phyloP scores from a whole-genome alignment of 495 filamentous ascomycete genomes.

The Aspergillus conjunctus region DNA sequence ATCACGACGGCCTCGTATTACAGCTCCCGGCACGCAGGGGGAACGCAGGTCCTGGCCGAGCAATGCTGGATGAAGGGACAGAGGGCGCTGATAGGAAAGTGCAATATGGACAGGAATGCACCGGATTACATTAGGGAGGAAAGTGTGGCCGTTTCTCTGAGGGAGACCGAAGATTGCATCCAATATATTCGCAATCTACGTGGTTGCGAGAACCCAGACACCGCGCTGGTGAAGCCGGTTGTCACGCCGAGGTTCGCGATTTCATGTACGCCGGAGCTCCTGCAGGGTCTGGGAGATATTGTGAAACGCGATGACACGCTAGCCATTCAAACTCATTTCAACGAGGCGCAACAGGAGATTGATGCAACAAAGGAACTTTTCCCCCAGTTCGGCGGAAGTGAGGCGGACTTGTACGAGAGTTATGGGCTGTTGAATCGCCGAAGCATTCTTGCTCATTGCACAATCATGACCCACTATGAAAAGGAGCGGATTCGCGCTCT shows the following conservation, averaged over 20 bases:
- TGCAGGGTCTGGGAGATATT: constrained; percentile 55
- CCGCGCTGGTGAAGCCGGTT: constrained; percentile 53
- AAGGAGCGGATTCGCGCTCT: constrained; percentile 47
- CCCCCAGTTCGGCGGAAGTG: constrained; percentile 48
- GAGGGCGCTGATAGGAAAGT: constrained; percentile 66
- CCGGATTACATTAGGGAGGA: constrained; percentile 61
- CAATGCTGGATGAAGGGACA: constrained; percentile 59
- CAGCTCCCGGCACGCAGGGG: constrained; percentile 58
- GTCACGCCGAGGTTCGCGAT: constrained; percentile 68
- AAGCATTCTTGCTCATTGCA: constrained; percentile 67
- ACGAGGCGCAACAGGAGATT: constrained; percentile 61
- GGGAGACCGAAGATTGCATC: constrained; percentile 56
- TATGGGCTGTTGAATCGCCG: constrained; percentile 56
- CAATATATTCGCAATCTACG: constrained; percentile 38
- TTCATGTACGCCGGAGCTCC: constrained; percentile 54
- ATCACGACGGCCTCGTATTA: constrained; percentile 70
- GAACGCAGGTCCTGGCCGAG: constrained; percentile 61
- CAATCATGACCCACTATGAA: constrained; percentile 58
- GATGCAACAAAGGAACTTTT: constrained; percentile 52
- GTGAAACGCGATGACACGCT: constrained; percentile 52
- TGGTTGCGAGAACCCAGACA: neutral
- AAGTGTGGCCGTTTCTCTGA: constrained; percentile 49
- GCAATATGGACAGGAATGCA: constrained; percentile 64
- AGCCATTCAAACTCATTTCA: constrained; percentile 67
- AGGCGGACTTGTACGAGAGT: constrained; percentile 57